These are phyloP conservation scores for Backusella macrospora DNA, from an alignment of 192 early-diverging fungal species.

Conservation along the genomic window DNA sequence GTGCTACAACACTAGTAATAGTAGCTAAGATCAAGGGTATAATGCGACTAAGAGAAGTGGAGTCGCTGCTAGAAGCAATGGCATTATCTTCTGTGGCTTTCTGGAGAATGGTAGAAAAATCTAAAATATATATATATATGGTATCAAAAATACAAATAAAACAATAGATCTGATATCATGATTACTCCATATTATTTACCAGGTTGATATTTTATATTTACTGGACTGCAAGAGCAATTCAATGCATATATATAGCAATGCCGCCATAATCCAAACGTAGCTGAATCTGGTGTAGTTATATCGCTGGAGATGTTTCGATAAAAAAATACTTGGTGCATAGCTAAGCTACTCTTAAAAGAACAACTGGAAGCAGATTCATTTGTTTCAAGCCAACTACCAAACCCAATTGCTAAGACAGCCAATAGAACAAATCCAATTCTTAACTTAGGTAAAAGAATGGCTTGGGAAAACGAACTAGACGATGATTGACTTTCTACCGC, in stretches of 20 bases:
- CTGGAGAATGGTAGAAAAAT: constrained; percentile 14
- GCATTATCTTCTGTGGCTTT: constrained; percentile 16
- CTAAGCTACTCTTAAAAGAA: constrained; percentile 18
- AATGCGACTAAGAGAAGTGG: not conserved
- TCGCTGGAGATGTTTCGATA: constrained; percentile 21
- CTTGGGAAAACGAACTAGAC: not conserved
- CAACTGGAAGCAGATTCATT: constrained; percentile 13
- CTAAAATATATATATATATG: not conserved
- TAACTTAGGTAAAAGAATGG: constrained; percentile 1
- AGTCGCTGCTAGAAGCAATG: not conserved
- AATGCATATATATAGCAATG: constrained; percentile 19
- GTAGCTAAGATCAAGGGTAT: constrained; percentile 19
- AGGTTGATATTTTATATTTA: constrained; percentile 13
- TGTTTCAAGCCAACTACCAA: constrained; percentile 22
- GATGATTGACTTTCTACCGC: constrained; percentile 6
- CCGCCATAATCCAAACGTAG: constrained; percentile 16
- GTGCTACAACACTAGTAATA: not conserved
- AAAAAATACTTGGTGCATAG: constrained; percentile 17
- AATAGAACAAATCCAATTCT: constrained; percentile 8
- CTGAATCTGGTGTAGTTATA: constrained; percentile 12
- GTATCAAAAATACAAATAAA: not conserved
- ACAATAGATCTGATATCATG: not conserved
- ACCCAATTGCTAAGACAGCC: constrained; percentile 16
- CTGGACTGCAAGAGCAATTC: constrained; percentile 17
- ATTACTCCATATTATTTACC: not conserved